phyloP scores from a whole-genome alignment of 495 filamentous ascomycete species.

The Hypoxylon fuscum region DNA sequence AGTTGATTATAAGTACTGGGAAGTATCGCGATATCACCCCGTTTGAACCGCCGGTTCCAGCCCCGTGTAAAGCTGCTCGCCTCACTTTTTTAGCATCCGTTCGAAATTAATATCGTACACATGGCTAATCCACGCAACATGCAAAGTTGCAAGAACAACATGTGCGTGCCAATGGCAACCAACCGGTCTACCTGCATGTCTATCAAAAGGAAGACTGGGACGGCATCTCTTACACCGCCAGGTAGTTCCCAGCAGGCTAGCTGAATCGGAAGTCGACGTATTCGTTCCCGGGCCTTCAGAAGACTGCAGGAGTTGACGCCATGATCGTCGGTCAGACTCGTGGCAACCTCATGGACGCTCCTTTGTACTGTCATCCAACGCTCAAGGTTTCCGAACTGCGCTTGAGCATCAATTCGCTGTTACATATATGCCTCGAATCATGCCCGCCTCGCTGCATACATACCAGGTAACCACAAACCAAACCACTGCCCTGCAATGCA shows the following conservation, averaged over 20 bases:
- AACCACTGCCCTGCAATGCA: neutral
- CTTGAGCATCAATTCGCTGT: constrained; percentile 8
- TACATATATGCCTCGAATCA: constrained; percentile 21
- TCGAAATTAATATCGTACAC: constrained; percentile 39
- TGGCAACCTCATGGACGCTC: constrained; percentile 35
- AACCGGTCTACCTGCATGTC: constrained; percentile 11
- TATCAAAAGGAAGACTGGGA: constrained; percentile 17
- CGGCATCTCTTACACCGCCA: constrained; percentile 30
- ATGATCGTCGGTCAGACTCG: constrained; percentile 36
- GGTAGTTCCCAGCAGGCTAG: constrained; percentile 25
- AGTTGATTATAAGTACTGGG: neutral
- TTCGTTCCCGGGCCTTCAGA: constrained; percentile 19
- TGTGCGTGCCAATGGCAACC: constrained; percentile 9
- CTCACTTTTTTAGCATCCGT: constrained; percentile 37
- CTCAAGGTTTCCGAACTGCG: constrained; percentile 16
- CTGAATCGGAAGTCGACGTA: constrained; percentile 37
- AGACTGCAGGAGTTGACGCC: constrained; percentile 17
- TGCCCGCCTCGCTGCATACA: constrained; percentile 9
- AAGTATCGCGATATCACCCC: neutral
- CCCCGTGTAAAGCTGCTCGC: constrained; percentile 38
- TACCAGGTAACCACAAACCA: neutral
- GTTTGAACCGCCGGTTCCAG: constrained; percentile 35
- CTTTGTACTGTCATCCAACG: constrained; percentile 22
- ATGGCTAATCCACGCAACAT: constrained; percentile 35
- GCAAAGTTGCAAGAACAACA: constrained; percentile 16